phyloP scores from a whole-genome alignment of 2,329 filamentous ascomycete species.

The Xylaria hypoxylon region DNA sequence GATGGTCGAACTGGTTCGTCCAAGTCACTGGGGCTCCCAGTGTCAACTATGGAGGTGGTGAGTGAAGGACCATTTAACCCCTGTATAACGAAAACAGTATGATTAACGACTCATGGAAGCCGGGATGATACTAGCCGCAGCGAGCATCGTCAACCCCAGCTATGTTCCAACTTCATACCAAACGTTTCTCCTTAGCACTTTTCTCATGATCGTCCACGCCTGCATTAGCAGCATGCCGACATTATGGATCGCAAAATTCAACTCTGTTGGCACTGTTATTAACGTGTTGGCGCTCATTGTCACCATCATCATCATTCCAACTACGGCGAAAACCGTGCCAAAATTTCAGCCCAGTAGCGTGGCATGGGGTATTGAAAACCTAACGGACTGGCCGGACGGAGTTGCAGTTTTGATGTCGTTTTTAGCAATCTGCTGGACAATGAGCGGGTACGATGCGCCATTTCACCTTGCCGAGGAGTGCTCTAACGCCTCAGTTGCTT shows the following conservation, averaged over 20 bases:
- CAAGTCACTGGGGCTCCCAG: conserved; percentile 51
- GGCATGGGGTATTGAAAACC: conserved; percentile 74
- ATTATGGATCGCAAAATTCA: conserved; percentile 75
- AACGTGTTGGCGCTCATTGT: conserved; percentile 76
- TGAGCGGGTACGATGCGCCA: conserved; percentile 50
- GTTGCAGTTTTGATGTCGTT: conserved; percentile 78
- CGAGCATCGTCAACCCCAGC: conserved; percentile 73
- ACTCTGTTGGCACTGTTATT: conserved; percentile 75
- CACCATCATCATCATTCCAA: conserved; percentile 76
- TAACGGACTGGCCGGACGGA: conserved; percentile 75
- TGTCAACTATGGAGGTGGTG: conserved; percentile 51
- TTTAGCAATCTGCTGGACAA: conserved; percentile 52
- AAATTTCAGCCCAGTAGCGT: conserved; percentile 60
- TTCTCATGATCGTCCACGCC: conserved; percentile 76
- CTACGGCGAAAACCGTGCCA: conserved; percentile 64
- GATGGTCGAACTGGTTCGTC: conserved; percentile 52
- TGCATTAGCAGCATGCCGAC: conserved; percentile 78
- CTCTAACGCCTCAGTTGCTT: conserved; percentile 76
- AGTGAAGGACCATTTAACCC: conserved; percentile 26
- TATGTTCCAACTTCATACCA: conserved; percentile 75
- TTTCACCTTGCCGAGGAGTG: conserved; percentile 83
- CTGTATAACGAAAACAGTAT: background rate
- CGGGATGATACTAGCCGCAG: conserved; percentile 78
- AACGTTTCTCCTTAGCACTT: conserved; percentile 73
- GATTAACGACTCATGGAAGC: conserved; percentile 49